A percentile compares a stretch with the other conserved stretches of the same genome.
phyloP scores from a whole-genome alignment of 2,329 filamentous ascomycete species.

The Paradendryphiella salina region DNA sequence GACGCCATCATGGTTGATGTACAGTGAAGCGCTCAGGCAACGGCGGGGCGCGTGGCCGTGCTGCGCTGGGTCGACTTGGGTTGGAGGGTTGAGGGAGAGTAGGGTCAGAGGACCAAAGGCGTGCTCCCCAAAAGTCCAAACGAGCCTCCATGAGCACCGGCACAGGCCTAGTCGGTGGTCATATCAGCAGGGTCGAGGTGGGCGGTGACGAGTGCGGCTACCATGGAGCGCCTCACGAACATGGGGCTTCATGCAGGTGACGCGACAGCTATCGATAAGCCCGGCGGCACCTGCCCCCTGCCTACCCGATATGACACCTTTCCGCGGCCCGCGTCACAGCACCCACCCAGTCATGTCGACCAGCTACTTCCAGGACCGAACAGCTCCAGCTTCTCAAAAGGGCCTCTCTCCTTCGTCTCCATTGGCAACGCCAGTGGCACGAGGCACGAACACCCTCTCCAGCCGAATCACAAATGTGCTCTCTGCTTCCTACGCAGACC shows the following conservation, averaged over 20 bases:
- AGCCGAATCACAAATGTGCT: constrained; percentile 83
- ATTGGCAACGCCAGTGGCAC: constrained; percentile 27
- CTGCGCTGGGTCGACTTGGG: constrained; percentile 4
- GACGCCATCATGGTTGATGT: constrained; percentile 54
- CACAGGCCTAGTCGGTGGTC: constrained; percentile 19
- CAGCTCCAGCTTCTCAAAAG: constrained; percentile 33
- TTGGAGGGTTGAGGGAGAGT: constrained; percentile 6
- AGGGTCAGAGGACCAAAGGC: constrained; percentile 23
- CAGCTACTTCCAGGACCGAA: constrained; percentile 41
- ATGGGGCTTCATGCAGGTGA: constrained; percentile 30
- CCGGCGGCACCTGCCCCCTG: constrained; percentile 28
- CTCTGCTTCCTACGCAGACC: constrained; percentile 88
- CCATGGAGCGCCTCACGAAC: constrained; percentile 25
- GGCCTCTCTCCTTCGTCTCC: constrained; percentile 35
- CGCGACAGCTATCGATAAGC: constrained; percentile 35
- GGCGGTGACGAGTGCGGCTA: constrained; percentile 20
- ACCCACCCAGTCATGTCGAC: constrained; percentile 32
- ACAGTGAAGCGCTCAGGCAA: constrained; percentile 27
- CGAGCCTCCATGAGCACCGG: constrained; percentile 30
- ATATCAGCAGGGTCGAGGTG: constrained; percentile 24
- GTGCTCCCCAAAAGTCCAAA: constrained; percentile 20
- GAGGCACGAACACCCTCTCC: constrained; percentile 67
- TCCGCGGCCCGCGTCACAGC: constrained; percentile 15
- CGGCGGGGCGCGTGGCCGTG: constrained; percentile 35
- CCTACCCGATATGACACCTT: constrained; percentile 21